Percentiles rank a stretch among this genome's conserved stretches.
phyloP scores from a whole-genome alignment of 176 grass and related monocot species.

The Chrysopogon serrulatus region DNA sequence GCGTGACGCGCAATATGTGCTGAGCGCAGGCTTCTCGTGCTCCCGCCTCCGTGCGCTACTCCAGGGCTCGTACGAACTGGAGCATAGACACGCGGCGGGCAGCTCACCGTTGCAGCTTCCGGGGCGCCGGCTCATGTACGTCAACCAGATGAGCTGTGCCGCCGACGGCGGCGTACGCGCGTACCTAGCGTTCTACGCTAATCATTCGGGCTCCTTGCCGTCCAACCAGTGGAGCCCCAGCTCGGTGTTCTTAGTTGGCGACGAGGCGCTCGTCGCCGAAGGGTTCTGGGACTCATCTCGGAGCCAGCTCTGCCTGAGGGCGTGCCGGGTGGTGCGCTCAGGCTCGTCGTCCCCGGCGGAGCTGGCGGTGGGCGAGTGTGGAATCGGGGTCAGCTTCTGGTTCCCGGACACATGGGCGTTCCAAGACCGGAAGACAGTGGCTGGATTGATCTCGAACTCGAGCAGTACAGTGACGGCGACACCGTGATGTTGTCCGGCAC shows the following conservation, averaged over 20 bases:
- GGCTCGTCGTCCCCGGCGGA: background rate
- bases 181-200: background rate
- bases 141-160: background rate
- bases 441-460: constrained; percentile 27
- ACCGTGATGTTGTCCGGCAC: background rate
- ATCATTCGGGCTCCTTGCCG: background rate
- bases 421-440: constrained; percentile 12
- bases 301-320: constrained; percentile 43
- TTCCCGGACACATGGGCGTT: constrained; percentile 53
- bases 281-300: constrained; percentile 37
- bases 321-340: constrained; percentile 31
- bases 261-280: constrained; percentile 42
- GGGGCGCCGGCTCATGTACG: background rate
- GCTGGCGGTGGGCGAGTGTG: constrained; percentile 13
- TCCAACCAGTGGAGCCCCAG: background rate
- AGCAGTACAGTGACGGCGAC: background rate
- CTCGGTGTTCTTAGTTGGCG: background rate
- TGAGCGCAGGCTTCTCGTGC: background rate
- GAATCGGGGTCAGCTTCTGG: constrained; percentile 60
- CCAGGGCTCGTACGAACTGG: background rate
- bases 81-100: too few species aligned
- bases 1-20: background rate
- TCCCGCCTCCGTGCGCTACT: background rate
- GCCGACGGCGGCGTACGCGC: background rate
- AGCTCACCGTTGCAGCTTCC: too few species aligned